Evolutionary conservation across 306 rosid genomes (phyloP), one percentile per base, ranked within the genome.

Genomic region (Castanea crenata): DNA sequence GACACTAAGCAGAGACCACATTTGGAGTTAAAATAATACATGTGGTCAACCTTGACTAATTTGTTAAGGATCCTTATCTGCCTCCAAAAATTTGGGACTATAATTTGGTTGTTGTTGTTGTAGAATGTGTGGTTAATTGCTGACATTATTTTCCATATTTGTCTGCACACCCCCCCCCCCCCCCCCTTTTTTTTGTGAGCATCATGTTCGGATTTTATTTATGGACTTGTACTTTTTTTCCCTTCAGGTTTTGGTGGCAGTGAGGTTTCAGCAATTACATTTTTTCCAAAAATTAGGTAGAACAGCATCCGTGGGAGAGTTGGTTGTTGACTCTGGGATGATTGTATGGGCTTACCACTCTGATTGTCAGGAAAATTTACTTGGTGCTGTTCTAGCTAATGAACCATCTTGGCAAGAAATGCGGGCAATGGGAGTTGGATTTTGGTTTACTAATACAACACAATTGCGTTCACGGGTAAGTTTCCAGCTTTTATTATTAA

Each of bases 281-380:
- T 95, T 84, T 80, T 82, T 71, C 59, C 88, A 87, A 46, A 87
- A 64, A 71, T 78, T 77, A 63, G 88, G 91, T 76, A 90, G 91
- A 87, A 81, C 85, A 31, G 92, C 90, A 55, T 81, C 92, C 14
- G 14, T 88, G 19, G 89, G 90, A 55, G 96, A 92, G 81, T 68
- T 92, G 87, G 69, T 70, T 74, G 85, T 91, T 84, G 89, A 89
- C 89, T 86, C 97, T 20, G 85, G 84, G 87, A 58, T 92, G 88
- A 86, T 92, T 69, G 95, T 84, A 75, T 95, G 98, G 98, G 99
- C 98, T 78, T 91, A 92, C 83, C 98, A 92, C 89, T 92, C 99
- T 75, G 99, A 92, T 67, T 87, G 91, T 69, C 84, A 87, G 73
- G 98, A 91, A 83, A 90, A 81, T 83, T 85, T 95, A 78, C 83